Conservation (phyloP, 2,329 filamentous ascomycete species). For the Colletotrichum incanum region DNA sequence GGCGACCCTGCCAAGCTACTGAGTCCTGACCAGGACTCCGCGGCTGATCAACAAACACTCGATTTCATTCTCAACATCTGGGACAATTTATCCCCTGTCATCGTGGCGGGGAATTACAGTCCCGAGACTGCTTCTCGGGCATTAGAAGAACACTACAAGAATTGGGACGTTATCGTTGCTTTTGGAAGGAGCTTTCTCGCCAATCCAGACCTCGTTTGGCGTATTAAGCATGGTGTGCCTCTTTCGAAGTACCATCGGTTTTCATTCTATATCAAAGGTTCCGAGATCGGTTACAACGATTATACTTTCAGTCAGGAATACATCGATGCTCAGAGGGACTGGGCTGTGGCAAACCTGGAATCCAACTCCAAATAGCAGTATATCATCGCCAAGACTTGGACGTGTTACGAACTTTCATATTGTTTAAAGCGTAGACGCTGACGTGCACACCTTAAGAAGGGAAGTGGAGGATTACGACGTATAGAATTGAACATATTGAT, state of each 20-base stretch:
- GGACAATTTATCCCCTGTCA: constrained; percentile 48
- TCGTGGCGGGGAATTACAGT: constrained; percentile 49
- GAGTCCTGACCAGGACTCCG: constrained; percentile 57
- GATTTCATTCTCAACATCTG: constrained; percentile 52
- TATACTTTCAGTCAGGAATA: constrained; percentile 29
- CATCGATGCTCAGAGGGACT: constrained; percentile 27
- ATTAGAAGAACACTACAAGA: constrained; percentile 48
- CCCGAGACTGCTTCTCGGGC: constrained; percentile 42
- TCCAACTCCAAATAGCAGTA: constrained; percentile 1
- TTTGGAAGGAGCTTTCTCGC: constrained; percentile 50
- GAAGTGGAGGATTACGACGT: too few species aligned
- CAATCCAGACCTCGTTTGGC: constrained; percentile 50
- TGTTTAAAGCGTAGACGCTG: too few species aligned
- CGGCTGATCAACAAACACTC: constrained; percentile 46
- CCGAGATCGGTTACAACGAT: constrained; percentile 34
- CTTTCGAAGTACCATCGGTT: constrained; percentile 47
- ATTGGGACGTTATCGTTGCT: constrained; percentile 50
- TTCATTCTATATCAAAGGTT: constrained; percentile 46
- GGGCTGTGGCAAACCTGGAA: constrained; percentile 8
- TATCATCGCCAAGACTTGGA: neutral
- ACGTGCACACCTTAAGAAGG: too few species aligned
- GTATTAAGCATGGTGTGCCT: constrained; percentile 46
- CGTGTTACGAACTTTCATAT: neutral
- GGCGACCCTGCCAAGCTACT: constrained; percentile 45
- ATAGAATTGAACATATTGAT: too few species aligned